These are phyloP conservation scores for Primulina eburnea DNA, from an alignment of 257 asterid genomes.

Conservation along the genomic window DNA sequence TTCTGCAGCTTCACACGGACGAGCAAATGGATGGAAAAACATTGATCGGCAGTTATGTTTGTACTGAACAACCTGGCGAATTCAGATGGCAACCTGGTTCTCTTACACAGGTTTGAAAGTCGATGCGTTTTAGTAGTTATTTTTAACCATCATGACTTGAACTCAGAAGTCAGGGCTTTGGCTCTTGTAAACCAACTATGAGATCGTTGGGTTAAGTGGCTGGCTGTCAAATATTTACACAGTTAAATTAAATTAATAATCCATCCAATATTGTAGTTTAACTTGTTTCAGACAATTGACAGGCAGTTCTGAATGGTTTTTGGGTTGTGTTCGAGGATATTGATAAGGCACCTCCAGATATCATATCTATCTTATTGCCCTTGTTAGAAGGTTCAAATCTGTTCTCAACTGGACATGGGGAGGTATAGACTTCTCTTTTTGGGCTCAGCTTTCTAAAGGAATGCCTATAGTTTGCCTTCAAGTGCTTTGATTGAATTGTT, in stretches of 20 bases:
- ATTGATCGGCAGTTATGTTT: constrained; percentile 84
- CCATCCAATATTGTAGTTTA: constrained; percentile 9
- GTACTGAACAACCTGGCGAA: constrained; percentile 92
- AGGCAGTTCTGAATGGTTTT: constrained; percentile 85
- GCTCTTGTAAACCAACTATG: no score
- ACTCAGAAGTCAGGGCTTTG: no score
- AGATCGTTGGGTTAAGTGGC: no score
- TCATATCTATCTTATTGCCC: constrained; percentile 71
- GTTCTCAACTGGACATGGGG: constrained; percentile 83
- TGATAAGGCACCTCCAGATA: constrained; percentile 90
- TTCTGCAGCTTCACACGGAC: constrained; percentile 86
- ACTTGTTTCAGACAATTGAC: constrained; percentile 25
- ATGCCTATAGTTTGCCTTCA: not conserved
- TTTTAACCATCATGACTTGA: no score
- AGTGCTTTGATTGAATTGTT: constrained; percentile 8
- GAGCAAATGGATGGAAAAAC: constrained; percentile 97
- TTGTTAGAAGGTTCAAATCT: constrained; percentile 74
- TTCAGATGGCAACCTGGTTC: constrained; percentile 99
- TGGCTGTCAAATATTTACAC: no score
- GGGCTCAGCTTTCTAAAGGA: constrained; percentile 12
- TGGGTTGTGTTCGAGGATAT: constrained; percentile 96
- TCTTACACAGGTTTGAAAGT: constrained; percentile 76
- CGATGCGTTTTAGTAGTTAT: no score
- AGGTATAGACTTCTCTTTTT: constrained; percentile 47
- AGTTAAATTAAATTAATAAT: no score